phyloP scores from a whole-genome alignment of 257 asterid genomes.

The Solanum bulbocastanum region DNA sequence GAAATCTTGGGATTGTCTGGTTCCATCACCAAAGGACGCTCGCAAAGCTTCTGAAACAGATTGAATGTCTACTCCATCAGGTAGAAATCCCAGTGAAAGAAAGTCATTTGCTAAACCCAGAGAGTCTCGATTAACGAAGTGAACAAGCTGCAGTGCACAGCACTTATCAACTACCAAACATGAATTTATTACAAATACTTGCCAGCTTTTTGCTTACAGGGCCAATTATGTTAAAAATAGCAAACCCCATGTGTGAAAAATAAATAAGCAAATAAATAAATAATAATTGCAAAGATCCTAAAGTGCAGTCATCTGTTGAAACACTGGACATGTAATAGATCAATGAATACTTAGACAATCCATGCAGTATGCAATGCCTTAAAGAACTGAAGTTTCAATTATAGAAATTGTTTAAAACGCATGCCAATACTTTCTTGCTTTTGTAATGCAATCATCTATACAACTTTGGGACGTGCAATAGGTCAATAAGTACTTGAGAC shows the following conservation, averaged over 20 bases:
- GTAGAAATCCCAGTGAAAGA: conserved; percentile 88
- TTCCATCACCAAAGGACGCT: conserved; percentile 79
- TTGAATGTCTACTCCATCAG: conserved; percentile 72
- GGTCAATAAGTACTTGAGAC: not conserved
- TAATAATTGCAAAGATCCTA: not conserved
- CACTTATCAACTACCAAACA: not conserved
- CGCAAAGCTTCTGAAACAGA: conserved; percentile 79
- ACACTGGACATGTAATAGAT: not conserved
- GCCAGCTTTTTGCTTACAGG: not conserved
- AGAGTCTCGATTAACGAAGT: conserved; percentile 92
- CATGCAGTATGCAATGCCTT: not conserved
- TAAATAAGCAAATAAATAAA: not conserved
- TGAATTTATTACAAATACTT: not conserved
- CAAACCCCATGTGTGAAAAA: not conserved
- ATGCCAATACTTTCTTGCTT: not conserved
- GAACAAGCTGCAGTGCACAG: conserved; percentile 71
- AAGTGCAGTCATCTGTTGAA: not conserved
- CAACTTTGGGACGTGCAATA: not conserved
- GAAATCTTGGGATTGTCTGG: conserved; percentile 77
- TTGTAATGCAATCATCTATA: not conserved
- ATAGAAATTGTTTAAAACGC: not conserved
- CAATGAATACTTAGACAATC: not conserved
- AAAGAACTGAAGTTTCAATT: not conserved
- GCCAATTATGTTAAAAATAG: not conserved
- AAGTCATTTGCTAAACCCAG: conserved; percentile 89